phyloP scores from a whole-genome alignment of 768 basidiomycete species.

The Boletus patriciae region DNA sequence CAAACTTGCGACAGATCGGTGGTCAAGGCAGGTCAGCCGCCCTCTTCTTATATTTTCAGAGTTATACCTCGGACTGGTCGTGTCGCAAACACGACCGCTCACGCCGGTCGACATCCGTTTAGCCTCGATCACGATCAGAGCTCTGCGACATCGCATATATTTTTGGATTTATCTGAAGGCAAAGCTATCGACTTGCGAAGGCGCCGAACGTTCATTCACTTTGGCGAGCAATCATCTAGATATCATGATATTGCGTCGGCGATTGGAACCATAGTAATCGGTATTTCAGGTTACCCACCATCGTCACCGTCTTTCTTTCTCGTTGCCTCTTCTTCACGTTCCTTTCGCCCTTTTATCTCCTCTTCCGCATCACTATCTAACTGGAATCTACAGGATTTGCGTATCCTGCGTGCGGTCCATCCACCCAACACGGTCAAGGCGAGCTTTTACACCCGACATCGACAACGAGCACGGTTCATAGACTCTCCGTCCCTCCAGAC shows the following conservation, averaged over 20 bases:
- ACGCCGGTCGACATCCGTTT: no score
- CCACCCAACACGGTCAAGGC: no score
- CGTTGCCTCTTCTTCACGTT: no score
- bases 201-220: background rate
- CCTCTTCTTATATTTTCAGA: conserved; percentile 12
- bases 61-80: conserved; percentile 10
- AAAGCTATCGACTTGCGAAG: background rate
- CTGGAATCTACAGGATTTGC: no score
- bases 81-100: conserved; percentile 8
- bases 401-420: no score
- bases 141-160: background rate
- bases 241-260: no score
- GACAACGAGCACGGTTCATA: no score
- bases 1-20: background rate
- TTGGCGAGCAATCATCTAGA: background rate
- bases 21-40: background rate
- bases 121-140: background rate
- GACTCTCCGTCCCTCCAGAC: no score
- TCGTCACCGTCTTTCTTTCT: background rate
- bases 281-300: background rate
- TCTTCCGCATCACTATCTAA: no score
- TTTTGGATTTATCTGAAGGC: background rate
- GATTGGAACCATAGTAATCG: background rate
- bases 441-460: no score
- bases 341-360: no score